These are phyloP conservation scores for Zymoseptoria pseudotritici DNA, from an alignment of 2,329 filamentous ascomycete species.

Conservation along the genomic window DNA sequence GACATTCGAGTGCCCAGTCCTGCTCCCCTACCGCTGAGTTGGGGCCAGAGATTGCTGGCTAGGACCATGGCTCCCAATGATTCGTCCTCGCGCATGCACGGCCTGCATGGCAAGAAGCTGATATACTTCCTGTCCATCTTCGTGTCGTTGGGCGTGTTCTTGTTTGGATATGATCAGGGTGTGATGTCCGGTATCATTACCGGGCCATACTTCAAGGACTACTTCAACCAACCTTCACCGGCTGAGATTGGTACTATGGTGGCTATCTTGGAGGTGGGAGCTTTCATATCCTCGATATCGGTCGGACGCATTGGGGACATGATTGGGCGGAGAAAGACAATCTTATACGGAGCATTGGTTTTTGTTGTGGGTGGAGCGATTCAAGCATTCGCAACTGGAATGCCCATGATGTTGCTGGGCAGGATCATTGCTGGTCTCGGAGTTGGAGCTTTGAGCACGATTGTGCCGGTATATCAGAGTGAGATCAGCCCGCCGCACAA, in stretches of 20 bases:
- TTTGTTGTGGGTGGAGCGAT: constrained; percentile 79
- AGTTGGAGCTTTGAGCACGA: constrained; percentile 44
- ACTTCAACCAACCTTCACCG: constrained; percentile 80
- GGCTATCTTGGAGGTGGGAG: constrained; percentile 89
- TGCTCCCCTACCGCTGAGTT: constrained; percentile 54
- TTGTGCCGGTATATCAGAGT: constrained; percentile 48
- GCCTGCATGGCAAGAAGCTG: constrained; percentile 90
- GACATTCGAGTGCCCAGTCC: constrained; percentile 75
- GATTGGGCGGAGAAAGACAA: constrained; percentile 80
- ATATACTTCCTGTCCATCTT: constrained; percentile 56
- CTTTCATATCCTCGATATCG: constrained; percentile 77
- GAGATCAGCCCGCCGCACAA: constrained; percentile 83
- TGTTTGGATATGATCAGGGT: constrained; percentile 85
- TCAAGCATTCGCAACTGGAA: constrained; percentile 72
- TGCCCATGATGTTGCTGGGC: constrained; percentile 71
- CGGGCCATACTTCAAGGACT: constrained; percentile 79
- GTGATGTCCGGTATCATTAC: constrained; percentile 71
- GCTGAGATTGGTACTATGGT: constrained; percentile 95
- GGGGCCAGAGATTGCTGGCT: constrained; percentile 64
- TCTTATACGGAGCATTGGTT: constrained; percentile 85
- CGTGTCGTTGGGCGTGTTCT: constrained; percentile 63
- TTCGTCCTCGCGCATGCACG: constrained; percentile 65
- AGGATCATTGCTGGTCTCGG: constrained; percentile 46
- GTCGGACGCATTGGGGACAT: constrained; percentile 88
- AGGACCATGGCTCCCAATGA: constrained; percentile 78